A percentile compares a stretch with the other conserved stretches of the same genome.
phyloP scores from a whole-genome alignment of 2,329 filamentous ascomycete species.

The Nigrograna mackinnonii region DNA sequence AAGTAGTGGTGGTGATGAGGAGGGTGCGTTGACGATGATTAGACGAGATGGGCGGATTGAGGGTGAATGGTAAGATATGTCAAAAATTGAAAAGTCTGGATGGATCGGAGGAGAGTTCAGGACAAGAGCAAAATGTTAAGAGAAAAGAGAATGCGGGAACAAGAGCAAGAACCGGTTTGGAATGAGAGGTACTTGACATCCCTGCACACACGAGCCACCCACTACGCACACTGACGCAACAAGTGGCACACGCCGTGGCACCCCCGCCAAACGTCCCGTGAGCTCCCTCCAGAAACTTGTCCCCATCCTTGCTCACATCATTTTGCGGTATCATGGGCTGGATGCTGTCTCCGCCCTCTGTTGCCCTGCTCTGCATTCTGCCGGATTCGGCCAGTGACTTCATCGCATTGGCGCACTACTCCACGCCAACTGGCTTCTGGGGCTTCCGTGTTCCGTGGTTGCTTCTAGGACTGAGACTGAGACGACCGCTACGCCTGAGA shows the following conservation, averaged over 20 bases:
- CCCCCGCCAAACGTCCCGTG: constrained; percentile 23
- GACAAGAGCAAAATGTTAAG: constrained; percentile 34
- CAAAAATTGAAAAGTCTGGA: constrained; percentile 9
- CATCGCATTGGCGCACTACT: too few relatives aligned
- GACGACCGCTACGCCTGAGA: too few relatives aligned
- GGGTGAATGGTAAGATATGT: constrained; percentile 1
- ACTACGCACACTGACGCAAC: constrained; percentile 42
- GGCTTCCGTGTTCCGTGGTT: too few relatives aligned
- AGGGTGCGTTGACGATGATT: constrained; percentile 1
- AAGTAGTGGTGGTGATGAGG: not conserved
- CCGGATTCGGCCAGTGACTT: too few relatives aligned
- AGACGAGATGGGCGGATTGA: constrained; percentile 3
- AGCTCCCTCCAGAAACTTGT: constrained; percentile 32
- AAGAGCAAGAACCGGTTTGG: constrained; percentile 41
- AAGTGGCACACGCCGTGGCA: constrained; percentile 24
- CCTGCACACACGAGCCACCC: constrained; percentile 39
- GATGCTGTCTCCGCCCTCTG: constrained; percentile 3
- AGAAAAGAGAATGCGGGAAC: constrained; percentile 25
- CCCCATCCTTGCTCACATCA: constrained; percentile 27
- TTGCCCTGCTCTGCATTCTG: too few relatives aligned
- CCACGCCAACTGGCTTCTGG: too few relatives aligned
- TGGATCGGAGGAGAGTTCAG: constrained; percentile 8
- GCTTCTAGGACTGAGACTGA: too few relatives aligned
- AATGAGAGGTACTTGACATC: constrained; percentile 28
- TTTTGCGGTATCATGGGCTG: constrained; percentile 8